phyloP scores from a whole-genome alignment of 1,284 basidiomycete genomes.

The Boletus semigastroideus region DNA sequence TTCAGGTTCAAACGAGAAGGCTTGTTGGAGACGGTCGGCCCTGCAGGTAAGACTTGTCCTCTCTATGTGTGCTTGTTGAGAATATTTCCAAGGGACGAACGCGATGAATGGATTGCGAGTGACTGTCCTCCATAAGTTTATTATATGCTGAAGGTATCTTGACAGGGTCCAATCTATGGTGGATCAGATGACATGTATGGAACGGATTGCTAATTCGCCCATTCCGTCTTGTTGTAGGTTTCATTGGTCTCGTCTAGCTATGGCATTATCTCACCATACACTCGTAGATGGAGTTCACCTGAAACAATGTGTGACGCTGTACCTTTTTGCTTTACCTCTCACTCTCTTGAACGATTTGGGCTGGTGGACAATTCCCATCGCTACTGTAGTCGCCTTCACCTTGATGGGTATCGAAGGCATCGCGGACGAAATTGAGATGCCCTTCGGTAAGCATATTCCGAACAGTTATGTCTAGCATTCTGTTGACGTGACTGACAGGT shows the following conservation, averaged over 20 bases:
- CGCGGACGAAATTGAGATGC: constrained; percentile 90
- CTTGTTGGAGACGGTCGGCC: constrained; percentile 80
- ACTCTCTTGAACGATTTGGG: constrained; percentile 77
- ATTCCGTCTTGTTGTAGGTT: constrained; percentile 72
- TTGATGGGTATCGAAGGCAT: constrained; percentile 94
- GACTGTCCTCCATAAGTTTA: background rate
- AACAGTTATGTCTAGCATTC: background rate
- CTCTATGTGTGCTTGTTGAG: background rate
- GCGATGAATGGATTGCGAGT: constrained; percentile 66
- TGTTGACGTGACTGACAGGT: constrained; percentile 38
- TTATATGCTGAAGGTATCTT: constrained; percentile 12
- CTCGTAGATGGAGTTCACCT: constrained; percentile 76
- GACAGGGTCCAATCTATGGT: constrained; percentile 74
- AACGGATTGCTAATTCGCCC: constrained; percentile 82
- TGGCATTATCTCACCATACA: constrained; percentile 1
- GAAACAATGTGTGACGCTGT: constrained; percentile 90
- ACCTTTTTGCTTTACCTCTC: constrained; percentile 84
- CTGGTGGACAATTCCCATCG: constrained; percentile 81
- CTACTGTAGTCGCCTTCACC: constrained; percentile 82
- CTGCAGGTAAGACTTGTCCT: constrained; percentile 55
- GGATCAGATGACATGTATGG: constrained; percentile 82
- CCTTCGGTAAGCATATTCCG: constrained; percentile 57
- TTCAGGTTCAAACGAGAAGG: constrained; percentile 79
- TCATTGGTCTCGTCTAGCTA: background rate
- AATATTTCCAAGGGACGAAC: constrained; percentile 57